Conservation (phyloP, 768 basidiomycete species). For the Gymnopilus junonius region DNA sequence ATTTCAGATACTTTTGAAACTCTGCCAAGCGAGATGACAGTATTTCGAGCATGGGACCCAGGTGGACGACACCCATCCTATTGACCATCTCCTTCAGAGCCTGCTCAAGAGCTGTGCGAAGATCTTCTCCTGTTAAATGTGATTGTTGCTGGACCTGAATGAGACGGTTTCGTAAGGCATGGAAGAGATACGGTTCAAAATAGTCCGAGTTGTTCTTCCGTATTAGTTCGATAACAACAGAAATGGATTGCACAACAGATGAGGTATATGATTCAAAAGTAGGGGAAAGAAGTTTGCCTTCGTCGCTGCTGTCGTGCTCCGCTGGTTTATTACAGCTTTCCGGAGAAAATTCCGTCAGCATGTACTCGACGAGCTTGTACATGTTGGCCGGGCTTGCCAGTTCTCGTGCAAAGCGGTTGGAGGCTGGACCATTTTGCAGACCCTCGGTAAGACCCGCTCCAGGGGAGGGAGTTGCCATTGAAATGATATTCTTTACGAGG, state of each 20-base stretch:
- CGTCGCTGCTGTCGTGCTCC: conserved; percentile 21
- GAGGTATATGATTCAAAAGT: conserved; percentile 65
- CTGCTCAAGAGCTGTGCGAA: conserved; percentile 66
- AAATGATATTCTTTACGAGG: conserved; percentile 92
- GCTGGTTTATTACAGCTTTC: conserved; percentile 26
- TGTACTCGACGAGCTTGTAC: conserved; percentile 73
- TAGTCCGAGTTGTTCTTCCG: conserved; percentile 98
- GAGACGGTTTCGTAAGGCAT: conserved; percentile 87
- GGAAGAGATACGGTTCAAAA: conserved; percentile 96
- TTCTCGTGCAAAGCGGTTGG: conserved; percentile 89
- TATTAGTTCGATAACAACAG: conserved; percentile 91
- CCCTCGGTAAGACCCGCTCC: conserved; percentile 74
- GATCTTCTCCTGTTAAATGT: conserved; percentile 53
- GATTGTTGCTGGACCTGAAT: conserved; percentile 85
- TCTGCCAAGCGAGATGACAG: conserved; percentile 70
- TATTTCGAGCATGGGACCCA: conserved; percentile 78
- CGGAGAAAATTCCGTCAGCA: conserved; percentile 64
- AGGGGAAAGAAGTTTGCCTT: conserved; percentile 26
- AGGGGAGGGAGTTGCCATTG: conserved; percentile 89
- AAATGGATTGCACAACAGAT: conserved; percentile 84
- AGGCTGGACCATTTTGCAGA: conserved; percentile 70
- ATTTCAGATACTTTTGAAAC: conserved; percentile 69
- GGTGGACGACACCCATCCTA: conserved; percentile 88
- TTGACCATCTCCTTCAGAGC: conserved; percentile 84
- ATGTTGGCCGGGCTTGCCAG: conserved; percentile 77